Base-by-base conservation (phyloP, 176 grass and related monocot genomes). In the Triticum urartu region DNA sequence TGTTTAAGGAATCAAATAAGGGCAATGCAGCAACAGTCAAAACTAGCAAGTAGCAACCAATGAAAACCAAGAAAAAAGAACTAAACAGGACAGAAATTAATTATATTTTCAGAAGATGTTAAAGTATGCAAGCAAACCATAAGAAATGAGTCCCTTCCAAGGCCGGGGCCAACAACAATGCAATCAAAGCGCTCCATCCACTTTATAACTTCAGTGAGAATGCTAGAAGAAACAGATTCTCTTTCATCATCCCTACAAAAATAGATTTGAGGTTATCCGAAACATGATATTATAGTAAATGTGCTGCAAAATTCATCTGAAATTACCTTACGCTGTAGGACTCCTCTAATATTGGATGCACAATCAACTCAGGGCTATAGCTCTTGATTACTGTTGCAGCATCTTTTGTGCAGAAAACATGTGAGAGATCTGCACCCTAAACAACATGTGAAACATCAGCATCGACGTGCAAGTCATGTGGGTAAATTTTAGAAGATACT, bases 381-480 rank as follows among this genome's bases (percentile, higher is more conserved):
- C 96, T 94, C 80, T 98, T 98, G 83, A 98, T 98, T 78, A 98
- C 96, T 34, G 91, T 93, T 43, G 93, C 93, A 80, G 96, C 96
- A 92, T 98, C 96, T 89, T 92, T 94, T 10, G 93, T 95, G 86
- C 96, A 98, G 72, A 98, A 98, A 83, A 98, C 92, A 87, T 98
- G 96, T 21, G 96, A 98, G 28, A 98, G 47, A 74, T 98, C 96
- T 87, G 96, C 93, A 87, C 96, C 96, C 96, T 98, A 74, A 81
- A 89, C 61, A 64, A 86, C 3, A 68, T 68, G 66, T 91, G 15
- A 68, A 84, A 75, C 12, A 80, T 80, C 73, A 54, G 75, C 10
- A 75, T 45, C 40, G 25, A 50, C 60, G 26, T 59, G 14, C 45
- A 39, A 22, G 75, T 43, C 14, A 36, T 8, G 9, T 38, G 5